Evolutionary conservation across 208 protist species (phyloP), one percentile per base, ranked within the genome.

Genomic region (Sergeia podlipaevii): DNA sequence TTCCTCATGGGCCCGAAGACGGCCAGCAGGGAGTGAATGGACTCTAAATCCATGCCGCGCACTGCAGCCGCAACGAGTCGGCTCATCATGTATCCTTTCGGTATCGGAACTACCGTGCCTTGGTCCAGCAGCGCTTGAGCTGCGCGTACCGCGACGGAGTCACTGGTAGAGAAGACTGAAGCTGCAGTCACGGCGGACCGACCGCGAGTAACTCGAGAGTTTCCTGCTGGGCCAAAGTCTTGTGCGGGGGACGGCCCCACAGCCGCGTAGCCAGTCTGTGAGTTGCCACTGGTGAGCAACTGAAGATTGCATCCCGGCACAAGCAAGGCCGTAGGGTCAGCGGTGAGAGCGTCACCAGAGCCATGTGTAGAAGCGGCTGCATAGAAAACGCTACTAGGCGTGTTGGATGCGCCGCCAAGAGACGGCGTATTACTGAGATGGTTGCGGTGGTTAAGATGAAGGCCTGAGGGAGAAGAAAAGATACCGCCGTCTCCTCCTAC

Each of bases 41-140:
- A 70, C 6, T 63, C 62, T 2, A 38, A 47, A 20, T 52, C 57
- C 1, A 65, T n/a, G 11, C 70, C 70, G 24, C 64, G 66, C 50
- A 84, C 39, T 27, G 75, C 52, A 4, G 63, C 65, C 20, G 80
- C 77, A 41, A 90, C 70, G 17, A 89, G 75, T 18, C 73, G 77
- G 13, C 80, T 93, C 24, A 90, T 38, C 30, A 93, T 28, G 49
- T 75, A 79, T 10, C 62, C 56, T 18, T 34, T 44, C 0, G 65
- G 74, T 8, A 77, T 50, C n/a, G 68, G 64, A 15, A 80, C 42
- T 6, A 68, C 64, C 13, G 66, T 74, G 17, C 58, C 74, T 33
- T 77, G 58, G 42, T 74, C 65, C 32, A 81, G 51, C 53, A 81
- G 52, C 15, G 67, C 63, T 30, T 58, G 51, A 3, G 72, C 72